Percentiles rank a stretch among this genome's conserved stretches.
These are phyloP conservation scores for Boletus reticuloceps DNA, from an alignment of 768 basidiomycete species.

Conservation along the genomic window DNA sequence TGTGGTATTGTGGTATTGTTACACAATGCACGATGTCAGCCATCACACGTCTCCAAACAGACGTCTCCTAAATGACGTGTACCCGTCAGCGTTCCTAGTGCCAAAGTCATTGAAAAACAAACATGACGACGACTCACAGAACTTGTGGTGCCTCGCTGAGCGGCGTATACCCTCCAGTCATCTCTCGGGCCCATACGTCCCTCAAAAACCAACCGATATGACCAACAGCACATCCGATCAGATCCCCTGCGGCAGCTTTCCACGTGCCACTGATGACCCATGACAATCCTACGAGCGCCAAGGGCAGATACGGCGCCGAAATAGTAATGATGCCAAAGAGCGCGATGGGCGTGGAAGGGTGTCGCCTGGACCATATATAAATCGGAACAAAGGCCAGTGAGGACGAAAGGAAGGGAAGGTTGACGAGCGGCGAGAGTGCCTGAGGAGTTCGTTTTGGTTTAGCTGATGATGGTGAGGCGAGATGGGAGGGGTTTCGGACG, in stretches of 20 bases:
- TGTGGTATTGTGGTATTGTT: neutral
- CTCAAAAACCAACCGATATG: conserved; percentile 83
- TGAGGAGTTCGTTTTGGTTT: conserved; percentile 26
- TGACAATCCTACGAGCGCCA: conserved; percentile 86
- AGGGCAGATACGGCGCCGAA: conserved; percentile 91
- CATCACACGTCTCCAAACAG: conserved; percentile 56
- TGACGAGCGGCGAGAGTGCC: conserved; percentile 83
- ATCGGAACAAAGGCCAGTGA: conserved; percentile 93
- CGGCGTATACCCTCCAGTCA: conserved; percentile 70
- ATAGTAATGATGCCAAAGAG: conserved; percentile 95
- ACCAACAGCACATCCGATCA: conserved; percentile 84
- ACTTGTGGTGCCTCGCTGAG: conserved; percentile 70
- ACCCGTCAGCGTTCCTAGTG: conserved; percentile 1
- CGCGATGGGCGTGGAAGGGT: conserved; percentile 93
- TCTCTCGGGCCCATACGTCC: conserved; percentile 87
- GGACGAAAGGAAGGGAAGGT: conserved; percentile 90
- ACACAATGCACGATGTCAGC: conserved; percentile 4
- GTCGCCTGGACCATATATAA: conserved; percentile 94
- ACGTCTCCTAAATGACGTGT: conserved; percentile 46
- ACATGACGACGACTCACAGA: conserved; percentile 50
- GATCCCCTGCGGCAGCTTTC: conserved; percentile 78
- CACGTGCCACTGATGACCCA: conserved; percentile 82
- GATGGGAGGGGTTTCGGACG: conserved; percentile 17
- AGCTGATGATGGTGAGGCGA: neutral
- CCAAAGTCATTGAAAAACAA: neutral